Evolutionary conservation across 2,329 filamentous ascomycete genomes (phyloP), one percentile per base, ranked within the genome.

Genomic region (Phaeoacremonium minimum): DNA sequence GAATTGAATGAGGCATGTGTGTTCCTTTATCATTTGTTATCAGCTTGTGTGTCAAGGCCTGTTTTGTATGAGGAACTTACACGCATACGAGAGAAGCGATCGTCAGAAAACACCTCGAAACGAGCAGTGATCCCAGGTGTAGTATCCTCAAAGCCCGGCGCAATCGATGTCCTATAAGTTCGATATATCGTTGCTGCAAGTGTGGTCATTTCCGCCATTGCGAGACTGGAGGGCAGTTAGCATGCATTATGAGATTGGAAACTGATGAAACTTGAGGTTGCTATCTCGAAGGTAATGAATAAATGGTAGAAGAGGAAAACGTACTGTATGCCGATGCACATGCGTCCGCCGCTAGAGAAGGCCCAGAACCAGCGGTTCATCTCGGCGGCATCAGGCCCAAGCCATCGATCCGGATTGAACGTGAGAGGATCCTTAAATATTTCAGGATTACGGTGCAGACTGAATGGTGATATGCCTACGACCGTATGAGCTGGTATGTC

Each of bases 151-250:
- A 51, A 52, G 6, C 53, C 48, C 18, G 44, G 35, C 15, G 43
- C 41, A 28, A 58, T 45, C 15, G 39, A 44, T 2, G 67, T 71
- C 4, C 32, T 51, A 44, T 70, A 73, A 18, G 47, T 53, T 33
- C 62, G 49, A 47, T 73, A 71, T 5, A 73, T 43, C 2, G 64
- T 61, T 4, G 66, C 58, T 1, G 66, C 47, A 7, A 73, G 46
- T 2, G 64, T 67, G 2, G 63, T 67, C 67, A 73, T 71, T 45
- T 73, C 69, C 11, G 66, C 65, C 59, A 71, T 69, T 3, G 69
- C 69, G 7, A 73, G 51, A 47, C 63, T 67, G 32, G 22, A 26
- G n/a, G 22, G 9, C 22, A 26, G 22, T n/a, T 9, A 26, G 22
- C n/a, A n/a, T 26, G 9, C n/a, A 9, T 9, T 9, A 26, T 26